phyloP scores from a whole-genome alignment of 1,284 basidiomycete species.

The Tylopilus orsonianus region DNA sequence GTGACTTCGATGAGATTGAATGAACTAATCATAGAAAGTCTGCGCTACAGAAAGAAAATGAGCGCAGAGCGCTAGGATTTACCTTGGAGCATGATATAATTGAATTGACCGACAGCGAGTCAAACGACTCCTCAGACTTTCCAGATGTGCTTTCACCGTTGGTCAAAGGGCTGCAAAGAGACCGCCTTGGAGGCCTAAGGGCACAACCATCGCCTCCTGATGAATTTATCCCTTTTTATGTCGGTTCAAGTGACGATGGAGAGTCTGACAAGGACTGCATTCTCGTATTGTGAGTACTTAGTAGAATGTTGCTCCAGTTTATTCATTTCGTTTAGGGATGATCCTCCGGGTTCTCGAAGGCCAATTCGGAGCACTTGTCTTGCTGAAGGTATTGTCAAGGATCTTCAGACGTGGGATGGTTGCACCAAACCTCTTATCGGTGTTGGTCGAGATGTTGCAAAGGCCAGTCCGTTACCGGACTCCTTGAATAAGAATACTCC shows the following conservation, averaged over 20 bases:
- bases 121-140: slow-evolving; percentile 18
- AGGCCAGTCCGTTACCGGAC: slow-evolving; percentile 6
- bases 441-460: slow-evolving; percentile 5
- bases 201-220: slow-evolving; percentile 9
- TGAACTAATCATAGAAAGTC: slow-evolving; percentile 8
- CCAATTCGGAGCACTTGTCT: slow-evolving; percentile 37
- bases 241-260: slow-evolving; percentile 31
- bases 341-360: slow-evolving; percentile 46
- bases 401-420: neutral
- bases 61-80: neutral
- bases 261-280: slow-evolving; percentile 43
- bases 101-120: slow-evolving; percentile 35
- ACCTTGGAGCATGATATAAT: slow-evolving; percentile 23
- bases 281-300: slow-evolving; percentile 44
- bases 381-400: slow-evolving; percentile 10
- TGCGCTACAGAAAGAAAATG: neutral
- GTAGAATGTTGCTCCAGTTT: neutral
- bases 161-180: slow-evolving; percentile 14
- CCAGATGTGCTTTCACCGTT: slow-evolving; percentile 30
- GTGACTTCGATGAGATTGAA: slow-evolving; percentile 1
- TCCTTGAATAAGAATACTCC: slow-evolving; percentile 12
- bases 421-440: slow-evolving; percentile 2
- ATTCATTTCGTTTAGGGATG: slow-evolving; percentile 31
- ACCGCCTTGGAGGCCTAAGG: slow-evolving; percentile 1
- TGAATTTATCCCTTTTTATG: slow-evolving; percentile 29